A percentile compares a stretch with the other conserved stretches of the same genome.
Conservation (phyloP, 192 early-diverging fungal species). For the Cetraspora pellucida region DNA sequence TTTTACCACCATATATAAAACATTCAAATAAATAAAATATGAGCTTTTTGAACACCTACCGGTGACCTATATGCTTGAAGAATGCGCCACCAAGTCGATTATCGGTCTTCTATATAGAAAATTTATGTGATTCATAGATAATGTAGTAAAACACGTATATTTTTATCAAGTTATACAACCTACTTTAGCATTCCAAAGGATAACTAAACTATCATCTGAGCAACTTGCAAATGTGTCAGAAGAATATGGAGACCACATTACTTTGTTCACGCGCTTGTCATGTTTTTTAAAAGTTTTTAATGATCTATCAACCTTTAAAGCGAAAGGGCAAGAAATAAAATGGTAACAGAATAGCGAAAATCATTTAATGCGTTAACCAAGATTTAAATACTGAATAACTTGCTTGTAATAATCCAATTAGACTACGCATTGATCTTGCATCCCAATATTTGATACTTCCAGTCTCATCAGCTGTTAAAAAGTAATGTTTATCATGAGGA, state of each 20-base stretch:
- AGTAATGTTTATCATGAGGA: background rate
- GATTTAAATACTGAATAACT: background rate
- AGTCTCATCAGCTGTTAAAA: slow-evolving; percentile 1
- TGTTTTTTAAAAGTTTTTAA: slow-evolving; percentile 17
- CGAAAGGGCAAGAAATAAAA: background rate
- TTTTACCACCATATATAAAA: too few relatives aligned
- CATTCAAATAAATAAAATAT: too few relatives aligned
- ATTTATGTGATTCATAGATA: background rate
- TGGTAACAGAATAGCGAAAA: background rate
- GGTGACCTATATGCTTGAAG: background rate
- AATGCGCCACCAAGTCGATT: background rate
- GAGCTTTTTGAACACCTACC: background rate
- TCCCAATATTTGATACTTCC: slow-evolving; percentile 24
- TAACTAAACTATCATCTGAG: slow-evolving; percentile 11
- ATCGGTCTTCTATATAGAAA: background rate
- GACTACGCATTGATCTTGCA: background rate
- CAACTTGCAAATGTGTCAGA: slow-evolving; percentile 12
- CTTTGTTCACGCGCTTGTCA: slow-evolving; percentile 1
- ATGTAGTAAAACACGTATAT: too few relatives aligned
- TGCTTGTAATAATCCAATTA: background rate
- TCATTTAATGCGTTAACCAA: background rate
- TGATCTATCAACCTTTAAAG: background rate
- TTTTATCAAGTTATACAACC: background rate
- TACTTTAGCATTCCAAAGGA: slow-evolving; percentile 20
- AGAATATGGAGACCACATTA: slow-evolving; percentile 8